These are phyloP conservation scores for Acacia crassicarpa DNA, from an alignment of 306 rosid species.

Conservation along the genomic window DNA sequence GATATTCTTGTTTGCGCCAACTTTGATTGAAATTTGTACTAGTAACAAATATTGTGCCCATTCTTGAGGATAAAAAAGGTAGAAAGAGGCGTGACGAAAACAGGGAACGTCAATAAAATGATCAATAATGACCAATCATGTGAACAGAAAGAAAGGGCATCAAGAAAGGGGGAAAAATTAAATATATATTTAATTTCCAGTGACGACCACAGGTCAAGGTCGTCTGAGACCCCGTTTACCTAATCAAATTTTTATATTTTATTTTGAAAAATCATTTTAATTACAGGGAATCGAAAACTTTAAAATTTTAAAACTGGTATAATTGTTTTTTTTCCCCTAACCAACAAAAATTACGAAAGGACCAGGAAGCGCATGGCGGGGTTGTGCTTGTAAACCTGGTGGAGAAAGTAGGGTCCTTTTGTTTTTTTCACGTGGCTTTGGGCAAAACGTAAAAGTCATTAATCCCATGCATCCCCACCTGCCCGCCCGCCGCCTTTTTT, in stretches of 20 bases:
- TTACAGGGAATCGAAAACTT: too few relatives aligned
- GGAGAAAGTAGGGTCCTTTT: background rate
- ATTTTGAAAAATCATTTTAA: background rate
- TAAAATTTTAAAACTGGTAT: too few relatives aligned
- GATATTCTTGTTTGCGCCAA: background rate
- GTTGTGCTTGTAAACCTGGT: background rate
- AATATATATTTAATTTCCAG: background rate
- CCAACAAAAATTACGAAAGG: background rate
- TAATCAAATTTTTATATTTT: background rate
- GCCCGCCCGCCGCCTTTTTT: background rate
- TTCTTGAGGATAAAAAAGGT: slow-evolving; percentile 9
- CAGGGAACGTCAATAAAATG: background rate
- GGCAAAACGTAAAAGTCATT: background rate
- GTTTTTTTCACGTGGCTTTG: background rate
- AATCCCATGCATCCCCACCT: background rate
- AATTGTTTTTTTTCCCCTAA: too few relatives aligned
- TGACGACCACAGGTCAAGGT: background rate
- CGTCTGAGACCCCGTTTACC: background rate
- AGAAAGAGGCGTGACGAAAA: slow-evolving; percentile 14
- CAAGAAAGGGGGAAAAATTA: background rate
- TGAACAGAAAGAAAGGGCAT: background rate
- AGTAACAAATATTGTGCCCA: slow-evolving; percentile 1
- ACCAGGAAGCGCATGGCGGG: background rate
- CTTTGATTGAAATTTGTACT: slow-evolving; percentile 28
- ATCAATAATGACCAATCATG: background rate